Conservation (phyloP, 139 green algal genomes). For the Coccomyxa sp. region DNA sequence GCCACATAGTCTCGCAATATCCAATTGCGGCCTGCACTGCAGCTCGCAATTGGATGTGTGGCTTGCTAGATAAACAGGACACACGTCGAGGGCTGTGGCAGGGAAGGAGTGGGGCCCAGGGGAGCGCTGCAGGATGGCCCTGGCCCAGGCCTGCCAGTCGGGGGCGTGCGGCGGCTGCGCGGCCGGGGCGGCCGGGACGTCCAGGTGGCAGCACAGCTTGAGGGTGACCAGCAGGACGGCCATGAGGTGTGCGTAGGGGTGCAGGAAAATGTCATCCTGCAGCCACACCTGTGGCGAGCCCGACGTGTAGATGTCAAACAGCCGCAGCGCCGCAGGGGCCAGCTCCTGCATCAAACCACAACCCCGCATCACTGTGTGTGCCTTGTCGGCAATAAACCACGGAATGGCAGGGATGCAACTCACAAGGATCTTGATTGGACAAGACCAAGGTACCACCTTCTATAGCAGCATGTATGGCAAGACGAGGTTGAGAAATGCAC, state of each 20-base stretch:
- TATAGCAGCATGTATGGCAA: too few species aligned
- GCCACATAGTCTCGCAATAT: too few species aligned
- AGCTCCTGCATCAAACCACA: neutral
- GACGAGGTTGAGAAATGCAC: too few species aligned
- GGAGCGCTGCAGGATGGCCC: neutral
- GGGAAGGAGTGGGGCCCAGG: neutral
- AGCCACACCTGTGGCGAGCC: neutral
- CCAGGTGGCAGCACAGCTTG: neutral
- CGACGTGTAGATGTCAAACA: neutral
- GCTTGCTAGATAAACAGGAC: too few species aligned
- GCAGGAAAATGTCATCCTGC: neutral
- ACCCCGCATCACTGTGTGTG: too few species aligned
- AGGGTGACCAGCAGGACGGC: neutral
- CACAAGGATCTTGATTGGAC: too few species aligned
- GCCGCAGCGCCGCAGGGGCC: neutral
- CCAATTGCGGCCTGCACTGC: too few species aligned
- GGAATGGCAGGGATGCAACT: too few species aligned
- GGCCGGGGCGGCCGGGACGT: neutral
- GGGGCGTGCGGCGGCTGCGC: neutral
- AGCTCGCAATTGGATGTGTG: too few species aligned
- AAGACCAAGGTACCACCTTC: too few species aligned
- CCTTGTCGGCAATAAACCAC: too few species aligned
- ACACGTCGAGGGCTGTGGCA: neutral
- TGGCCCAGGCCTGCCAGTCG: constrained; percentile 1
- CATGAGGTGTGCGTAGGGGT: neutral